Evolutionary conservation across 305 asterid species (phyloP), one percentile per base, ranked within the genome.

Genomic region (Ruellia speciosa): DNA sequence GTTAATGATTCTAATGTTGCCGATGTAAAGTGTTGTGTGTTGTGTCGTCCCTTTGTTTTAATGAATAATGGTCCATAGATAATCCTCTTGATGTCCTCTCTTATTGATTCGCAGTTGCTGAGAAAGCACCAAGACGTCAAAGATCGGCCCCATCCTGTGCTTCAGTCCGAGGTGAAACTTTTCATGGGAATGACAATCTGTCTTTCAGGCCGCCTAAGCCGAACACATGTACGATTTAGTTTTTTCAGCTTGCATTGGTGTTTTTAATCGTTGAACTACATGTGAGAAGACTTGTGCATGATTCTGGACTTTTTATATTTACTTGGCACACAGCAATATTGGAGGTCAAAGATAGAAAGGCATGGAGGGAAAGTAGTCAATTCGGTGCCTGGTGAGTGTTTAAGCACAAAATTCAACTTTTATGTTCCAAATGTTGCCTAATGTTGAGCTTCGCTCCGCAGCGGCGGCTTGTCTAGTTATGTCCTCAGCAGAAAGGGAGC

Each of bases 321-420:
- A 59, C 31, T 24, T 24, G 31, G 7, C 18, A 14, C 6, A 18
- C 56, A 92, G 98, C 95, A 88, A 86, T 72, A 77, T 64, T 88
- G 95, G 94, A 92, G 75, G 76, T 61, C 79, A 0, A 70, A 84
- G 72, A 88, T 88, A 31, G 94, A 92, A 76, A 86, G 80, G 67
- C 62, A 72, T 18, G 98, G 95, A 15, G 96, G 96, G 48, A 66
- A 82, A 60, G 94, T 88, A 24, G 61, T 83, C 15, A 84, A 78
- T 69, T 72, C 83, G 3, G 79, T 86, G 28, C 75, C 77, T 33
- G 98, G 98, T 92, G 74, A 52, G 53, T 33, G 18, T 6, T 7
- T 6, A 8, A 9, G 31, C 0, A n/a, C 15, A 0, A 2, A 4
- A 40, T 68, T 14, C 19, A 14, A 37, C 37, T 40, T 18, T 4